Percentiles rank a stretch among this genome's conserved stretches.
Evolutionary conservation across 257 asterid genomes (phyloP).

Genomic region (Cruciata laevipes): DNA sequence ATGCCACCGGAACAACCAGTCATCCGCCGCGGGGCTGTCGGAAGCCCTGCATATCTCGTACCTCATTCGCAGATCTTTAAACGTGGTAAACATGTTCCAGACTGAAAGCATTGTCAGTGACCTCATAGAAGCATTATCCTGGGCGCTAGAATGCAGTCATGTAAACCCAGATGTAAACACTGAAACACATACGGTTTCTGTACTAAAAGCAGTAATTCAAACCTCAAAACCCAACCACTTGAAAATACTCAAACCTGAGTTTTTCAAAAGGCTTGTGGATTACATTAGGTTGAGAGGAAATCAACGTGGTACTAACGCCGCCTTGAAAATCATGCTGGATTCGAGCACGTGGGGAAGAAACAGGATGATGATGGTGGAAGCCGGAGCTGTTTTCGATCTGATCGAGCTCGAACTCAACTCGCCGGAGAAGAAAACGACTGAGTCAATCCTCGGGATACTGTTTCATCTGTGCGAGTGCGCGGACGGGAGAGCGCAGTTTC

Average conservation of each 20-base stretch:
- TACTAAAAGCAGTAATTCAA: slow-evolving; percentile 19
- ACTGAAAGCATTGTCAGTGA: slow-evolving; percentile 12
- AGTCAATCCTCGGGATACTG: slow-evolving; percentile 34
- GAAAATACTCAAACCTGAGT: slow-evolving; percentile 30
- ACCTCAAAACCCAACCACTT: slow-evolving; percentile 14
- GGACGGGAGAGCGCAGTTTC: slow-evolving; percentile 58
- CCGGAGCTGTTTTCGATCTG: slow-evolving; percentile 30
- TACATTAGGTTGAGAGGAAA: slow-evolving; percentile 13
- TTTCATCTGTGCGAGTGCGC: slow-evolving; percentile 43
- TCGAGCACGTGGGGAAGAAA: slow-evolving; percentile 42
- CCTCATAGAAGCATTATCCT: slow-evolving; percentile 27
- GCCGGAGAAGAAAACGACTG: slow-evolving; percentile 33
- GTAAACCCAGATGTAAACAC: not conserved
- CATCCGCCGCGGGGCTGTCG: slow-evolving; percentile 21
- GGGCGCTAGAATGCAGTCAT: slow-evolving; percentile 30
- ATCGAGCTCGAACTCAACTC: slow-evolving; percentile 36
- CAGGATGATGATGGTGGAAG: slow-evolving; percentile 35
- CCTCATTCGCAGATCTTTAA: slow-evolving; percentile 8
- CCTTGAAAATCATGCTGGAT: slow-evolving; percentile 29
- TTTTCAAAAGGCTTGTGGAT: slow-evolving; percentile 17
- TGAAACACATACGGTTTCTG: slow-evolving; percentile 30
- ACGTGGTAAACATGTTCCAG: not conserved
- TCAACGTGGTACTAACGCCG: slow-evolving; percentile 21
- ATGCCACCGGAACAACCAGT: slow-evolving; percentile 16
- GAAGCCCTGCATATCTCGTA: slow-evolving; percentile 32